A percentile compares a stretch with the other conserved stretches of the same genome.
Conservation (phyloP, 352 stramenopile species). For the Pilasporangium apinafurcum region DNA sequence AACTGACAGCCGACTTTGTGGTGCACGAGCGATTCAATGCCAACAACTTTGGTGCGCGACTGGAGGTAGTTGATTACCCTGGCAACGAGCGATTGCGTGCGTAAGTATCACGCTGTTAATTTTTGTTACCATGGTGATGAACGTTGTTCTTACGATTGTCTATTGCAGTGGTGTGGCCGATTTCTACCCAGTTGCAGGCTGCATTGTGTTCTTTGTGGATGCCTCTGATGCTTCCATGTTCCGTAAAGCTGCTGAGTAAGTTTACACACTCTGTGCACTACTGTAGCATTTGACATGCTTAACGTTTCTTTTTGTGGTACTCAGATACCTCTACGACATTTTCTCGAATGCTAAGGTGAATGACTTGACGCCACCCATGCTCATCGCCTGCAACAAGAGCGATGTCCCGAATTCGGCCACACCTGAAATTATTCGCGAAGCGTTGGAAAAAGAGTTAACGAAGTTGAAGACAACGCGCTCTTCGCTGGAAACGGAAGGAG, state of each 20-base stretch:
- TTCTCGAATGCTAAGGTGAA: slow-evolving; percentile 83
- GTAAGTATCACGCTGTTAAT: no score
- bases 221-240: slow-evolving; percentile 50
- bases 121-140: slow-evolving; percentile 1
- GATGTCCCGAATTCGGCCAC: slow-evolving; percentile 39
- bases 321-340: slow-evolving; percentile 80
- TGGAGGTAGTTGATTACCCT: slow-evolving; percentile 76
- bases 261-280: no score
- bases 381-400: slow-evolving; percentile 85
- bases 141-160: background rate
- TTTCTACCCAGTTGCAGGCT: slow-evolving; percentile 64
- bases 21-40: slow-evolving; percentile 64
- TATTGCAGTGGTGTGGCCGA: slow-evolving; percentile 48
- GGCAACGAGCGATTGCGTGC: slow-evolving; percentile 76
- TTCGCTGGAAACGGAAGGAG: slow-evolving; percentile 77
- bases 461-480: slow-evolving; percentile 84
- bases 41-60: slow-evolving; percentile 59
- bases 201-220: slow-evolving; percentile 78
- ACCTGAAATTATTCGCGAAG: slow-evolving; percentile 39
- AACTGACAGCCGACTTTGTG: slow-evolving; percentile 56
- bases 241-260: slow-evolving; percentile 75
- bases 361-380: slow-evolving; percentile 54
- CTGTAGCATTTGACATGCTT: background rate
- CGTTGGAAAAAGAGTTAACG: slow-evolving; percentile 77
- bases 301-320: background rate